phyloP scores from a whole-genome alignment of 2,329 filamentous ascomycete species.

The Sclerotinia glacialis region DNA sequence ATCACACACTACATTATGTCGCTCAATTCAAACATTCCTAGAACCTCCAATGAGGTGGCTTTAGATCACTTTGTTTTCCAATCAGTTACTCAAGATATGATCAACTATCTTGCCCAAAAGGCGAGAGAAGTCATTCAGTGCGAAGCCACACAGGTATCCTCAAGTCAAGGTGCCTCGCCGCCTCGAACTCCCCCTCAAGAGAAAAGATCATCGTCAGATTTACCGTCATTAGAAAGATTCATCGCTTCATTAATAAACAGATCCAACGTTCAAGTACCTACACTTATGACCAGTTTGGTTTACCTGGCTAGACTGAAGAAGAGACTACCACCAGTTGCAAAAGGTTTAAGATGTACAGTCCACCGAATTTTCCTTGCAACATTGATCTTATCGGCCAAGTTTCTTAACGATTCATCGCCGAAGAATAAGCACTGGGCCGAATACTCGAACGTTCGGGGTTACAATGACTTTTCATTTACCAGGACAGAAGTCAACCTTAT shows the following conservation, averaged over 20 bases:
- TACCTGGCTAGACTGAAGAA: constrained; percentile 84
- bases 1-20: constrained; percentile 8
- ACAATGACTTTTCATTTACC: constrained; percentile 79
- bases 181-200: constrained; percentile 52
- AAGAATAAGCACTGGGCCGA: constrained; percentile 99
- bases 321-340: constrained; percentile 87
- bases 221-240: constrained; percentile 85
- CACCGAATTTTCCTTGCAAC: constrained; percentile 95
- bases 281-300: constrained; percentile 93
- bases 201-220: constrained; percentile 36
- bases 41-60: constrained; percentile 60
- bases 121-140: constrained; percentile 77
- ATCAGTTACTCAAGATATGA: constrained; percentile 73
- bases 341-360: constrained; percentile 92
- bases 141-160: constrained; percentile 53
- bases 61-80: constrained; percentile 78
- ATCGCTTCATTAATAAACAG: constrained; percentile 87
- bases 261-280: constrained; percentile 95
- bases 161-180: constrained; percentile 40
- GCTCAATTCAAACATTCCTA: constrained; percentile 23
- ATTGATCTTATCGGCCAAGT: constrained; percentile 87
- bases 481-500: constrained; percentile 97
- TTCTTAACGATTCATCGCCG: constrained; percentile 95
- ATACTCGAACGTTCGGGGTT: constrained; percentile 72
- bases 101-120: constrained; percentile 70